phyloP scores from a whole-genome alignment of 768 basidiomycete genomes.

The Serendipita indica region DNA sequence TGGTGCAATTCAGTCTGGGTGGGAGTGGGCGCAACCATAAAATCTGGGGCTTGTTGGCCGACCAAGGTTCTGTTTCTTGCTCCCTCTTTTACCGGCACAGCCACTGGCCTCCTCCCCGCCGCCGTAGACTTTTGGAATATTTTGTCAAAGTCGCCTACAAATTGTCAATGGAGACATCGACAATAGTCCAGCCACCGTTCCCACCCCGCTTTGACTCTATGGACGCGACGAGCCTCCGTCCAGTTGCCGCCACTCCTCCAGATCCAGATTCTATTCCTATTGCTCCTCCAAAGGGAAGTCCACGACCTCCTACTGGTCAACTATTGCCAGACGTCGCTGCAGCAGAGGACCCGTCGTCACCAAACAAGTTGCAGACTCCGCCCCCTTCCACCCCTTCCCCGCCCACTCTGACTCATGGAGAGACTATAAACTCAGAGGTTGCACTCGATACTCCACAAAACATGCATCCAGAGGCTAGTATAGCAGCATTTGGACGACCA shows the following conservation, averaged over 20 bases:
- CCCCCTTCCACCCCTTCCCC: slow-evolving; percentile 3
- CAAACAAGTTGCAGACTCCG: background rate
- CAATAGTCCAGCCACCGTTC: background rate
- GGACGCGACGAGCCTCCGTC: background rate
- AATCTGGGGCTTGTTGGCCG: background rate
- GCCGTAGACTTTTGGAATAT: background rate
- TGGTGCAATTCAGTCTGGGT: too few relatives aligned
- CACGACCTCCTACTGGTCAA: slow-evolving; percentile 2
- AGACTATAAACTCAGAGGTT: background rate
- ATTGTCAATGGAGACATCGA: background rate
- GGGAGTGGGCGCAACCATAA: slow-evolving; percentile 1
- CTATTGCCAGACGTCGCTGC: slow-evolving; percentile 5
- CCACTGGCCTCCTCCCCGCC: background rate
- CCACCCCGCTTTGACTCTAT: background rate
- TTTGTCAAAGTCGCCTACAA: too few relatives aligned
- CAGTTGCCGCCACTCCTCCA: background rate
- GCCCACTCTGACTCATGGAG: background rate
- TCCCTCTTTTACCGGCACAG: slow-evolving; percentile 3
- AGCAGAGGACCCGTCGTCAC: background rate
- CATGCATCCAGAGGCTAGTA: too few relatives aligned
- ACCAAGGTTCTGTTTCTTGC: background rate
- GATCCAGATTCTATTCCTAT: background rate
- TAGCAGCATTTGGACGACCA: too few relatives aligned
- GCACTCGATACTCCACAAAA: background rate
- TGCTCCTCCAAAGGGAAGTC: slow-evolving; percentile 2